Evolutionary conservation across 1,284 basidiomycete species (phyloP), one percentile per base, ranked within the genome.

Genomic region (Volvariella volvacea): DNA sequence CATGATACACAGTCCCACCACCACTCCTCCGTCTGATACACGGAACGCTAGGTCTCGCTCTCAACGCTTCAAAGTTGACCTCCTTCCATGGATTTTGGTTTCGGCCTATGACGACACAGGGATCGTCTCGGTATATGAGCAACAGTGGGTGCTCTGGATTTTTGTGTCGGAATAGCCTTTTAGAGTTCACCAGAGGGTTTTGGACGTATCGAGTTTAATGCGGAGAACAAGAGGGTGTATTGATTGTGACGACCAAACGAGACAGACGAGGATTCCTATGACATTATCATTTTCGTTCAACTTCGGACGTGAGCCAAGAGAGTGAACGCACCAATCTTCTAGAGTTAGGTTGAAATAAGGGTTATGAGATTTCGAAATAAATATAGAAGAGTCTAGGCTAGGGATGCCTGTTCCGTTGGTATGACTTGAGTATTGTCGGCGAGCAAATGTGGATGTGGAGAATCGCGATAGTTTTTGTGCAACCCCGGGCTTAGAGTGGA

Each of bases 41-140:
- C 0, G 90, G 88, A 8, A 95, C 74, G 2, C 66, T 68, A 4
- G 59, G 57, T 15, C 55, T 50, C 33, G 53, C 46, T 22, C 52
- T 55, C 15, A 67, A 48, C 6, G 61, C 62, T 33, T 54, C 15
- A 38, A 68, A 61, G 55, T 96, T 94, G 48, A 94, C 83, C 64
- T 99, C 96, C 60, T 91, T 94, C 95, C 95, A 99, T 16, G 93
- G 92, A 56, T 98, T 98, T 72, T 99, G 95, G 62, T 98, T 96
- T 42, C 95, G 74, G 0, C 96, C 96, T 46, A 99, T 91, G 38
- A 99, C 80, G 12, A 99, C 90, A 56, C 93, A 95, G 1, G 93
- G 91, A 0, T 68, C 63, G 61, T 99, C 92, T 40, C 91, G 81
- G 61, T 98, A 99, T 43, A 99, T 65, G 43, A 97, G 76, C 20